Evolutionary conservation across 345 rosid species (phyloP), one percentile per base, ranked within the genome.

Genomic region (Hirschfeldia incana): DNA sequence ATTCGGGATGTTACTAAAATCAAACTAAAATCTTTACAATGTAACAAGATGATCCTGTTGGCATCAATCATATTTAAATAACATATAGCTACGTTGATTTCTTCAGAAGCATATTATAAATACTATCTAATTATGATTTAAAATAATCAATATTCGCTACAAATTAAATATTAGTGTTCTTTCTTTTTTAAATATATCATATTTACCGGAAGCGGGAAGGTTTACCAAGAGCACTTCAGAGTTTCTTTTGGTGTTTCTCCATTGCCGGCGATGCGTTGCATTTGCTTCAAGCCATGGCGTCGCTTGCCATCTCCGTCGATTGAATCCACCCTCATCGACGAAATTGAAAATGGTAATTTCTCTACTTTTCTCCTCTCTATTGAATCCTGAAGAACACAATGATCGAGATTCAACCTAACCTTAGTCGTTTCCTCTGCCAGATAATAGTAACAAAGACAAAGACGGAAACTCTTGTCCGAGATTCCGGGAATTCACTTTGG

Each of bases 401-500:
- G 72, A 80, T 57, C 46, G 12, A 39, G 36, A 39, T 21, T 21
- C 21, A 39, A 36, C 42, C 39, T 36, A 36, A 36, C 42, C 55
- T 53, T 64, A 64, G 30, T 65, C 33, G 28, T 70, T 70, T 55
- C 61, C 29, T 8, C 44, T 26, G 34, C 60, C 3, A 76, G 83
- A 80, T 26, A 66, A 44, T 0, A 70, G 13, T 44, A 44, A 44
- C 13, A 49, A 12, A 3, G 53, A 46, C 16, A 5, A 16, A 1
- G 58, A 34, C 0, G 76, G 72, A 64, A 70, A 68, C 34, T 17
- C 68, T 30, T 83, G 90, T 84, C 97, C 94, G 46, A 87, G 65
- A 77, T 94, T 94, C 84, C 75, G 72, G 2, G 97, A 88, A 81
- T 90, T 87, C 74, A 89, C 86, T 65, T 88, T 89, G 67, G 94